Evolutionary conservation across 78 protist genomes (phyloP), one percentile per base, ranked within the genome.

Genomic region (Trichosphaerium sp.): DNA sequence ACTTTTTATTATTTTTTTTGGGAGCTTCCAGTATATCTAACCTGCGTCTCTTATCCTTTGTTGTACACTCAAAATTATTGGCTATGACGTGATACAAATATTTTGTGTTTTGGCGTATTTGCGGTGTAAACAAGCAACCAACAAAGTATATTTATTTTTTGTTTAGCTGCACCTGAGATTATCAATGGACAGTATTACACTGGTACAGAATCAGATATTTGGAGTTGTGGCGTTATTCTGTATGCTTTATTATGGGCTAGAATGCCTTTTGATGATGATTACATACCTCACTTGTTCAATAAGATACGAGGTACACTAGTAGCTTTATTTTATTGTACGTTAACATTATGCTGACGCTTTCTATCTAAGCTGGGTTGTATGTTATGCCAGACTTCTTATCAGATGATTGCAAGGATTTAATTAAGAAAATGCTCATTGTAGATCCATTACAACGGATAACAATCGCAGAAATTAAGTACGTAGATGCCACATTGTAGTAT

Each of bases 121-220:
- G n/a, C n/a, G n/a, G n/a, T n/a, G n/a, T n/a, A n/a, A n/a, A n/a
- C n/a, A n/a, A n/a, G n/a, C n/a, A n/a, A n/a, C n/a, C n/a, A n/a
- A n/a, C n/a, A n/a, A n/a, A n/a, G n/a, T n/a, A n/a, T n/a, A n/a
- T n/a, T n/a, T n/a, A n/a, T n/a, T n/a, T n/a, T n/a, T n/a, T n/a
- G n/a, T n/a, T n/a, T n/a, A n/a, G 99, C 98, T 0, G 97, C 99
- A n/a, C 99, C 99, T 1, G 98, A 96, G 44, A 97, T 96, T 55
- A 87, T 96, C 35, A 51, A 77, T 21, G 92, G 97, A 2, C 72
- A 82, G 74, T 51, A 10, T 58, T 54, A 3, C 47, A 92, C 93
- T 10, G 98, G 98, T 0, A 92, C 98, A 0, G 98, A 92, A 29
- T 94, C 95, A 1, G 98, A 96, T 58, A 92, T 93, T 31, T 88